Conservation (phyloP, 495 filamentous ascomycete genomes). For the Aspergillus asperescens region DNA sequence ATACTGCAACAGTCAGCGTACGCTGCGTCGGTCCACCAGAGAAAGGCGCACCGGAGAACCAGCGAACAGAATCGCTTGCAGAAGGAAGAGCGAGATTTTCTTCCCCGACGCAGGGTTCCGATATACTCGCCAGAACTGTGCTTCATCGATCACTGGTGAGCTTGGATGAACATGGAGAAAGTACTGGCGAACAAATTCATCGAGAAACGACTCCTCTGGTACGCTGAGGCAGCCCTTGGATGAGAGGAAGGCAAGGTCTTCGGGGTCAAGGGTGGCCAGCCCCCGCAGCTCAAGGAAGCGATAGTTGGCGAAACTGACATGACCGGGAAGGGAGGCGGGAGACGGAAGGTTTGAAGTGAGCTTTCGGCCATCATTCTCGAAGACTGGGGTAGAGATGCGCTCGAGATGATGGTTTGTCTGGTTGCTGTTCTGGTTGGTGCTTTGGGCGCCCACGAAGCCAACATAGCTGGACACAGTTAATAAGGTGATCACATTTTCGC, state of each 20-base stretch:
- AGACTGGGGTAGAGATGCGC: slow-evolving; percentile 3
- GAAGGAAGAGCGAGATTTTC: slow-evolving; percentile 43
- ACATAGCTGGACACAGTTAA: slow-evolving; percentile 1
- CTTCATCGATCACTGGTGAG: slow-evolving; percentile 44
- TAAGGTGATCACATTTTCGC: background rate
- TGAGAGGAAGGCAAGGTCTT: slow-evolving; percentile 41
- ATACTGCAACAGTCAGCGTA: slow-evolving; percentile 24
- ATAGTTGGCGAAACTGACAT: slow-evolving; percentile 26
- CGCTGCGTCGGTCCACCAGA: background rate
- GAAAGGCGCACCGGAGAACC: slow-evolving; percentile 38
- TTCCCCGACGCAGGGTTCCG: slow-evolving; percentile 4
- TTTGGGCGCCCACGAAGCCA: slow-evolving; percentile 11
- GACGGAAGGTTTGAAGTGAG: background rate
- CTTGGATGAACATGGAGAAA: slow-evolving; percentile 46
- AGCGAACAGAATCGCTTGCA: slow-evolving; percentile 45
- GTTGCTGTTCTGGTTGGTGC: slow-evolving; percentile 1
- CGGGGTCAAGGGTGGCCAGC: slow-evolving; percentile 32
- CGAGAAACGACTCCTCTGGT: slow-evolving; percentile 31
- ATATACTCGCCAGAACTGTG: slow-evolving; percentile 44
- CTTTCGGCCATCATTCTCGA: slow-evolving; percentile 1
- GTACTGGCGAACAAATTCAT: slow-evolving; percentile 45
- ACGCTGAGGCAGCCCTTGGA: slow-evolving; percentile 41
- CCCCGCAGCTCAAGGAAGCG: slow-evolving; percentile 34
- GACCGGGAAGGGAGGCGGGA: background rate
- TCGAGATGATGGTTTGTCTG: slow-evolving; percentile 12